Base-by-base conservation (phyloP, 148 eudicot species). In the Agrostemma githago region DNA sequence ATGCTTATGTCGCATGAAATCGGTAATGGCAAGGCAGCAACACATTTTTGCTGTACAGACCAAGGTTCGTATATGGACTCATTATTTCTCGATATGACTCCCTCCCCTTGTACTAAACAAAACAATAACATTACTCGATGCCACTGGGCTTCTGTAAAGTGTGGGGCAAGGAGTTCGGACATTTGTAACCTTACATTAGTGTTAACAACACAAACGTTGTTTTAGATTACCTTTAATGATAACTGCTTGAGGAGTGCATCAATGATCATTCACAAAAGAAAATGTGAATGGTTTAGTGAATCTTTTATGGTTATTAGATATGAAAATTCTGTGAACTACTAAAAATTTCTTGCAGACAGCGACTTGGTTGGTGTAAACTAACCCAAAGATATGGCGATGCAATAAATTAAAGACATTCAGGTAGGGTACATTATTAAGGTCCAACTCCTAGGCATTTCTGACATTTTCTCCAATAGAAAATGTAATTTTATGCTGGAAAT, bases 281-380 rank as follows among this genome's bases (percentile, higher is more conserved):
- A 26, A 26, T 26, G 34, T 26, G 34, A 26, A 26, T 26, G 34
- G 34, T 48, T 48, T 48, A 48, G 53, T 48, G 53, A 48, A 7
- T 48, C 12, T 2, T 48, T 48, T 48, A 5, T 26, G 34, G 34
- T 26, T 26, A 26, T 26, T 26, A 26, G 34, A 26, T 26, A 26
- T 26, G 34, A 26, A 26, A 26, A 26, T 26, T 26, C 34, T 26
- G 34, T 26, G 34, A 26, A 26, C 34, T 26, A 26, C 34, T 26
- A 26, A 26, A 26, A 26, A 26, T 0, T 26, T 26, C 34, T 26
- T 26, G 34, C 34, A 26, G 34, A 26, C 34, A 26, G 34, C 34
- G 34, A 65, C 68, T 39, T 65, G 46, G 68, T 65, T 46, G 46
- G 44, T 44, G 38, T 44, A 44, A 46, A 68, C 20, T 68, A 68